Evolutionary conservation across 805 yeast genomes (phyloP).

Genomic region (Ogataea nitratoaversa): DNA sequence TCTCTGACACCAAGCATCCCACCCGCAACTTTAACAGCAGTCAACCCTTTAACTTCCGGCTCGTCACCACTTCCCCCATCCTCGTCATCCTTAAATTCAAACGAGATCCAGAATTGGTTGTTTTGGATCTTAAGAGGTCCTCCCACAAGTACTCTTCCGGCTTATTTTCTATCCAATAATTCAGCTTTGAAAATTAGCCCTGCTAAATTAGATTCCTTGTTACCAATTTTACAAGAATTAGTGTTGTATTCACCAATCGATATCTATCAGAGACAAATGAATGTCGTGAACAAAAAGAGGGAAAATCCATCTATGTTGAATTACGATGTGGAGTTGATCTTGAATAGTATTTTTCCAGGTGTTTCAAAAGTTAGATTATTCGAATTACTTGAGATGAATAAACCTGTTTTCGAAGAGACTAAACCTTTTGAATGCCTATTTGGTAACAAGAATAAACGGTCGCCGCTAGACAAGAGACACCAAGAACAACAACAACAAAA

Average conservation of each 20-base stretch:
- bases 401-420: constrained; percentile 5
- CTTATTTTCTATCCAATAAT: constrained; percentile 36
- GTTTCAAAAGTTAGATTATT: constrained; percentile 18
- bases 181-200: constrained; percentile 28
- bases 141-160: constrained; percentile 61
- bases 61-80: constrained; percentile 11
- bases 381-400: constrained; percentile 21
- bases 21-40: constrained; percentile 22
- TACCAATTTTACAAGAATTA: constrained; percentile 32
- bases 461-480: constrained; percentile 2
- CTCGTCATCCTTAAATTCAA: constrained; percentile 11
- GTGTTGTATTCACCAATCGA: constrained; percentile 24
- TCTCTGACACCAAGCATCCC: constrained; percentile 40
- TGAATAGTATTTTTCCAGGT: constrained; percentile 25
- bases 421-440: constrained; percentile 27
- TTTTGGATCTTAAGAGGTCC: constrained; percentile 66
- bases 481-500: constrained; percentile 1
- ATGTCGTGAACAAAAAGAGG: constrained; percentile 10
- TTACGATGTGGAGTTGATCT: constrained; percentile 19
- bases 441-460: constrained; percentile 8
- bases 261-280: constrained; percentile 2
- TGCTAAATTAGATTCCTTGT: constrained; percentile 13
- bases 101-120: constrained; percentile 51
- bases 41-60: constrained; percentile 5
- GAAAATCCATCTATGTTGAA: constrained; percentile 21